Evolutionary conservation across 2,329 filamentous ascomycete species (phyloP).

Genomic region (Bipolaris oryzae): DNA sequence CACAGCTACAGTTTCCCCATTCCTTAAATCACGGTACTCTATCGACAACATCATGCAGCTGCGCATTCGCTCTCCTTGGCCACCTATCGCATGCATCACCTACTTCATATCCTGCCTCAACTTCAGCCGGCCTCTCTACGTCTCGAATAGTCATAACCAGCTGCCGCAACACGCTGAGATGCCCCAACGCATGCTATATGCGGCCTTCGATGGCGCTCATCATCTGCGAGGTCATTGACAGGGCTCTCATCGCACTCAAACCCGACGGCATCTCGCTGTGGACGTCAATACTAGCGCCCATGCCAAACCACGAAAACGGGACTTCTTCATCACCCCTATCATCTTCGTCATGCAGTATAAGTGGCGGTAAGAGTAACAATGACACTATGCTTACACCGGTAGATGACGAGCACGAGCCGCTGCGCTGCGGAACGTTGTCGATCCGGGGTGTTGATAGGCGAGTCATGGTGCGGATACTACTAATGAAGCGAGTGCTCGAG

Average conservation of each 20-base stretch:
- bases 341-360: constrained; percentile 1
- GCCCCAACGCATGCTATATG: constrained; percentile 6
- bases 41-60: constrained; percentile 4
- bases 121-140: constrained; percentile 3
- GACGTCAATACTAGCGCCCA: neutral
- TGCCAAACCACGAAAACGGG: constrained; percentile 1
- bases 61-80: constrained; percentile 3
- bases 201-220: constrained; percentile 7
- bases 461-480: constrained; percentile 6
- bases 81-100: constrained; percentile 1
- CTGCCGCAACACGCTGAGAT: constrained; percentile 3
- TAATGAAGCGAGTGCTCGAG: constrained; percentile 10
- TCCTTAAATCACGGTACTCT: neutral
- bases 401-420: constrained; percentile 10
- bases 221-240: constrained; percentile 11
- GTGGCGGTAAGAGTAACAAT: neutral
- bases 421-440: constrained; percentile 8
- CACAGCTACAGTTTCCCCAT: neutral
- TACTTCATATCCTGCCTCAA: constrained; percentile 1
- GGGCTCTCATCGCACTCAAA: constrained; percentile 7
- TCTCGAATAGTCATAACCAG: constrained; percentile 6
- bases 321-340: neutral
- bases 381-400: constrained; percentile 5
- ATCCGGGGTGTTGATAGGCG: constrained; percentile 10
- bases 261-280: constrained; percentile 6